Conservation (phyloP, 2,329 filamentous ascomycete species). For the Fusarium sp. region DNA sequence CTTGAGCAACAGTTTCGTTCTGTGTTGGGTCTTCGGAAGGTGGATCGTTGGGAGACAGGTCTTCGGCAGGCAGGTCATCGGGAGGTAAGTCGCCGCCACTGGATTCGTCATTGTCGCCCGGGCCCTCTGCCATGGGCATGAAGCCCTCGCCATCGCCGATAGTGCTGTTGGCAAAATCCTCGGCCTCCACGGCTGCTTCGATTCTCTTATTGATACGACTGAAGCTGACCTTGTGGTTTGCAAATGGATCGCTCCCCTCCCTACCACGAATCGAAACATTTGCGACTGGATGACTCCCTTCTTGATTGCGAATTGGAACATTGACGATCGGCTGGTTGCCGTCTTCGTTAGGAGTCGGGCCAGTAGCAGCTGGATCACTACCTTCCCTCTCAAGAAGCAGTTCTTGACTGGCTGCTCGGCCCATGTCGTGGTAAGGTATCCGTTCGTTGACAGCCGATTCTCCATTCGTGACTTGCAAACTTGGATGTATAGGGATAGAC, state of each 20-base stretch:
- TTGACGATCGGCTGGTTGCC: not conserved
- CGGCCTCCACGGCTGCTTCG: not conserved
- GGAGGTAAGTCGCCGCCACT: not conserved
- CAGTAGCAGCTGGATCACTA: not conserved
- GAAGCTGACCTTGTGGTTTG: not conserved
- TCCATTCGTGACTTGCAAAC: not conserved
- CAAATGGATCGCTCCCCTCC: not conserved
- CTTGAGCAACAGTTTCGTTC: not conserved
- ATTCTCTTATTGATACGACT: not conserved
- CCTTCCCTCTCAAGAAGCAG: not conserved
- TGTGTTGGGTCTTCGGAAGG: not conserved
- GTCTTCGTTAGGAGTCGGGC: not conserved
- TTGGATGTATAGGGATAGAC: not conserved
- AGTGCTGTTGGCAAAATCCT: not conserved
- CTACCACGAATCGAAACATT: too few relatives aligned
- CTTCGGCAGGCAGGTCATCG: not conserved
- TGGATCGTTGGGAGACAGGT: not conserved
- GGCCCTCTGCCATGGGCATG: not conserved
- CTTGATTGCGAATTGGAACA: too few relatives aligned
- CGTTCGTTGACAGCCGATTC: not conserved
- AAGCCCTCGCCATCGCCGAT: too few relatives aligned
- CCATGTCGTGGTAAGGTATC: not conserved
- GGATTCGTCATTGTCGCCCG: accelerated
- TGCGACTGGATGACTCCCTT: too few relatives aligned
- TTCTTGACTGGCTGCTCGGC: not conserved